Conservation (phyloP, 257 asterid genomes). For the Solanum medicagineum region DNA sequence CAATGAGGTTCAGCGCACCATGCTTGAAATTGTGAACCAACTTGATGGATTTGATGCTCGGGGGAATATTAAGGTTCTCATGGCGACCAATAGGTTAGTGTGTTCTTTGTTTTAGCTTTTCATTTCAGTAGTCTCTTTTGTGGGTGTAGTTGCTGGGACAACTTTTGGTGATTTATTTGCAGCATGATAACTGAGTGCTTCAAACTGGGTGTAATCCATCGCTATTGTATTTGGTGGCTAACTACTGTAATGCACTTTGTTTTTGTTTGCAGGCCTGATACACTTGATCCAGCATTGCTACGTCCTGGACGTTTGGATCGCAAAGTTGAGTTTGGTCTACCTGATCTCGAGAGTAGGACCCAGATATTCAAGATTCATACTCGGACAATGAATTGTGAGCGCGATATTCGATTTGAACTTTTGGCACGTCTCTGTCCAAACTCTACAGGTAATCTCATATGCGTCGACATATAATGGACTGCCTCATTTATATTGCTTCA, state of each 20-base stretch:
- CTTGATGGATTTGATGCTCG: slow-evolving; percentile 99
- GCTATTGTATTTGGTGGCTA: background rate
- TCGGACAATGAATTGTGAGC: slow-evolving; percentile 74
- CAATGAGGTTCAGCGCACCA: slow-evolving; percentile 96
- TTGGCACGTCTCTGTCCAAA: slow-evolving; percentile 94
- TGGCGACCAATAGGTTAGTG: slow-evolving; percentile 90
- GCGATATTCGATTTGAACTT: slow-evolving; percentile 70
- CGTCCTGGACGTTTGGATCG: slow-evolving; percentile 95
- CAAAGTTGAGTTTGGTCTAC: slow-evolving; percentile 94
- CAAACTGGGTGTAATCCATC: background rate
- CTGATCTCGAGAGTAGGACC: slow-evolving; percentile 76
- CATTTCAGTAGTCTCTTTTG: background rate
- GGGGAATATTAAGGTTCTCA: slow-evolving; percentile 91
- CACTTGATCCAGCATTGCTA: slow-evolving; percentile 85
- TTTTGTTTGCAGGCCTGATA: slow-evolving; percentile 59
- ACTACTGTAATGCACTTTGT: background rate
- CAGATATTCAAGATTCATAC: slow-evolving; percentile 79
- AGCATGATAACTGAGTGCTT: background rate
- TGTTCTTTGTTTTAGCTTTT: background rate
- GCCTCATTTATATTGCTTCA: background rate
- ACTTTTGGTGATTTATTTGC: background rate
- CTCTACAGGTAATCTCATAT: slow-evolving; percentile 56
- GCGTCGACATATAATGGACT: background rate
- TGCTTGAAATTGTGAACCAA: slow-evolving; percentile 98
- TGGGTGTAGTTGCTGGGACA: background rate